phyloP scores from a whole-genome alignment of 2,329 filamentous ascomycete species.

The Penicillium griseofulvum region DNA sequence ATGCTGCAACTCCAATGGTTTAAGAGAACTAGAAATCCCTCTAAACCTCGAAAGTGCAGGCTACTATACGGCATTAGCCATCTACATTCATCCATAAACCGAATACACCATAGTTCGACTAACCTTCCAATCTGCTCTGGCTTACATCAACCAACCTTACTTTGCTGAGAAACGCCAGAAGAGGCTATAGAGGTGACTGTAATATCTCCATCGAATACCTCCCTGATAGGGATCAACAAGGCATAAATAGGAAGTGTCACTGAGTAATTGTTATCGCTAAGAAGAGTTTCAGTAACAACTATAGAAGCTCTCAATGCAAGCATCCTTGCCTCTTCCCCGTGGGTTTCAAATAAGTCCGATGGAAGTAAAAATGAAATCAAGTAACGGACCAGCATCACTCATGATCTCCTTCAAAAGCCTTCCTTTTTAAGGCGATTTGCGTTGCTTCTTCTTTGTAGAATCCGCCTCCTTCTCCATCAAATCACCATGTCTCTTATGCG shows the following conservation, averaged over 20 bases:
- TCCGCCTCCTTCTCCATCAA: neutral
- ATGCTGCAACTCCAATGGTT: too few species aligned
- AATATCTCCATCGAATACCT: neutral
- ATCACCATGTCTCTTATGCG: constrained; percentile 4
- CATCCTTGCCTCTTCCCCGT: neutral
- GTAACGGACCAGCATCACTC: neutral
- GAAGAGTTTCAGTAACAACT: neutral
- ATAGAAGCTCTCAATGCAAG: neutral
- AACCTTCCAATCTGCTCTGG: neutral
- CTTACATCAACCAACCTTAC: neutral
- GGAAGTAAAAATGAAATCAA: neutral
- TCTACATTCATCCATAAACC: too few species aligned
- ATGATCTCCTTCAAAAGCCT: neutral
- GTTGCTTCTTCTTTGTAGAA: constrained; percentile 6
- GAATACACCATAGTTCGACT: too few species aligned
- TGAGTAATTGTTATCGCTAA: neutral
- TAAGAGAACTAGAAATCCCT: too few species aligned
- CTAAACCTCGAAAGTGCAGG: too few species aligned
- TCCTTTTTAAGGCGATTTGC: neutral
- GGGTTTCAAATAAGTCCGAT: neutral
- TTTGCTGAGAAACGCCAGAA: neutral
- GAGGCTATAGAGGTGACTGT: neutral
- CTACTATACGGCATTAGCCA: too few species aligned
- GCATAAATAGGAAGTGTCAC: neutral
- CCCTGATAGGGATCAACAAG: neutral